These are phyloP conservation scores for Raffaelea albimanens DNA, from an alignment of 2,329 filamentous ascomycete genomes.

Conservation along the genomic window DNA sequence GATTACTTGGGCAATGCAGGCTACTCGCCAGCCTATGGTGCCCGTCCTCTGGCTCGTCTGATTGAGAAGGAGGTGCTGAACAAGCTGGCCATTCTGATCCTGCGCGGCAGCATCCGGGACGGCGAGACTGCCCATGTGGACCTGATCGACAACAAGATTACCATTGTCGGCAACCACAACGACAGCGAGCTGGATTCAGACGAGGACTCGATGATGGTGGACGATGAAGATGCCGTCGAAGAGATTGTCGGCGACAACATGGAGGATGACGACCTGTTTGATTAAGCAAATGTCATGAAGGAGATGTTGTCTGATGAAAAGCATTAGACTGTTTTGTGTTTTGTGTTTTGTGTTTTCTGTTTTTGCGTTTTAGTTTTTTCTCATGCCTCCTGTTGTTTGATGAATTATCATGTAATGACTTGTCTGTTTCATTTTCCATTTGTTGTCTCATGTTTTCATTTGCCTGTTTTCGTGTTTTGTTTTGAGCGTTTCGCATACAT, in stretches of 20 bases:
- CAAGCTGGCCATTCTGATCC: slow-evolving; percentile 79
- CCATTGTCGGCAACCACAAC: slow-evolving; percentile 71
- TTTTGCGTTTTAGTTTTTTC: not conserved
- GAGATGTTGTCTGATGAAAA: no score
- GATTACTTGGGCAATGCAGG: slow-evolving; percentile 87
- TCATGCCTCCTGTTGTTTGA: not conserved
- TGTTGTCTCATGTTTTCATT: not conserved
- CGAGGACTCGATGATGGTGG: slow-evolving; percentile 61
- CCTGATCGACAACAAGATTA: slow-evolving; percentile 68
- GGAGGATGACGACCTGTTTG: slow-evolving; percentile 40
- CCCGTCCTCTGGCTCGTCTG: slow-evolving; percentile 74
- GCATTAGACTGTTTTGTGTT: not conserved
- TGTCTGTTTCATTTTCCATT: no score
- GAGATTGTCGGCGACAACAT: slow-evolving; percentile 54
- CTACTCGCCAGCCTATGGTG: slow-evolving; percentile 93
- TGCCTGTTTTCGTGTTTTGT: not conserved
- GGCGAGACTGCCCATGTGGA: slow-evolving; percentile 76
- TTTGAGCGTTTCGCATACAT: not conserved
- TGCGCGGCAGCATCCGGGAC: slow-evolving; percentile 75
- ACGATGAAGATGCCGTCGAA: slow-evolving; percentile 59
- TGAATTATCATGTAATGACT: not conserved
- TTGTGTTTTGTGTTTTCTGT: not conserved
- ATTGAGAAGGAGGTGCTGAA: slow-evolving; percentile 98
- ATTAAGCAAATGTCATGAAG: slow-evolving; percentile 4
- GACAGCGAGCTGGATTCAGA: slow-evolving; percentile 41